Conservation (phyloP, 768 basidiomycete genomes). For the Phylloporus sp. region DNA sequence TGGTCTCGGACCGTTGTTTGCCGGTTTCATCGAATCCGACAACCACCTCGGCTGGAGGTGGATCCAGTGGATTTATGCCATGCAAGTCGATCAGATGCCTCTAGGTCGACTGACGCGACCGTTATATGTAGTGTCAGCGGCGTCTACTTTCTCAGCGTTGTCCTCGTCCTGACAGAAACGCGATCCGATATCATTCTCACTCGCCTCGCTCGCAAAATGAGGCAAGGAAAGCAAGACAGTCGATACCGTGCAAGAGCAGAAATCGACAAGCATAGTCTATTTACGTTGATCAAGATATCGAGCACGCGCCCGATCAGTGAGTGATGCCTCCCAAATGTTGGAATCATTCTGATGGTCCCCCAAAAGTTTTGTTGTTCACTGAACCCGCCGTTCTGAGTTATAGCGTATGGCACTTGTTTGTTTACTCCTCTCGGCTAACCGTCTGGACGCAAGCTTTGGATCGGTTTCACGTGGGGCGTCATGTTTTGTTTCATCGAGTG, state of each 20-base stretch:
- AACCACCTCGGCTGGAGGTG: slow-evolving; percentile 63
- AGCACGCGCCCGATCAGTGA: slow-evolving; percentile 67
- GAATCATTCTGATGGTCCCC: neutral
- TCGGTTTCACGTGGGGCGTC: slow-evolving; percentile 73
- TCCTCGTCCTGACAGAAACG: slow-evolving; percentile 66
- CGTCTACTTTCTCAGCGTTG: slow-evolving; percentile 44
- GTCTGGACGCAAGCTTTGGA: slow-evolving; percentile 47
- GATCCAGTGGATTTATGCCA: slow-evolving; percentile 79
- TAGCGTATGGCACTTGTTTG: slow-evolving; percentile 43
- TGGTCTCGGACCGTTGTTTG: slow-evolving; percentile 58
- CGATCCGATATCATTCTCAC: slow-evolving; percentile 66
- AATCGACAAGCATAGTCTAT: slow-evolving; percentile 51
- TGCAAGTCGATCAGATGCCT: slow-evolving; percentile 33
- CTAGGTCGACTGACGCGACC: neutral
- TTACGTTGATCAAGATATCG: slow-evolving; percentile 61
- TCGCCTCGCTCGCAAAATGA: slow-evolving; percentile 53
- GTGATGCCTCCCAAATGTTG: slow-evolving; percentile 26
- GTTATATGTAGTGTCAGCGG: slow-evolving; percentile 43
- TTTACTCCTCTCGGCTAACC: slow-evolving; percentile 4
- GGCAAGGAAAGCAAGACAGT: slow-evolving; percentile 60
- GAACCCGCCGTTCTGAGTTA: slow-evolving; percentile 75
- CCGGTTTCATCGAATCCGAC: slow-evolving; percentile 65
- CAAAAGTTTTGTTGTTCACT: slow-evolving; percentile 23
- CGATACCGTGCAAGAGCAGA: slow-evolving; percentile 62
- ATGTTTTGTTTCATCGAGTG: slow-evolving; percentile 64